Percentiles rank a stretch among this genome's conserved stretches.
These are phyloP conservation scores for Quercus glauca DNA, from an alignment of 306 rosid species.

Conservation along the genomic window DNA sequence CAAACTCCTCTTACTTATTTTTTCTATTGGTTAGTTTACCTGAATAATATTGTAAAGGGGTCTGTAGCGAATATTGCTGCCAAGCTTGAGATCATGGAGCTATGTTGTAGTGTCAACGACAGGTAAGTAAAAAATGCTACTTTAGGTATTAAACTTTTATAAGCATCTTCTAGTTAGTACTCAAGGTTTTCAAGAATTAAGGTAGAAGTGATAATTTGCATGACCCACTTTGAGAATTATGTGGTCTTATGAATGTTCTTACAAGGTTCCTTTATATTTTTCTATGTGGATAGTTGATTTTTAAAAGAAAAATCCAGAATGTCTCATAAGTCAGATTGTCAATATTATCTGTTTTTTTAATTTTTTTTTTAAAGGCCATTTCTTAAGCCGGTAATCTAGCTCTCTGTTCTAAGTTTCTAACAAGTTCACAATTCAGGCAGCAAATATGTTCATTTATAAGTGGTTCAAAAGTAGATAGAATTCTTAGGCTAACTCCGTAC, in stretches of 20 bases:
- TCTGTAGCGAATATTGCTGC: slow-evolving; percentile 93
- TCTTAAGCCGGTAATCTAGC: not conserved
- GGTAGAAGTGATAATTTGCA: not conserved
- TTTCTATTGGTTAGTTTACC: slow-evolving; percentile 49
- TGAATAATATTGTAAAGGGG: slow-evolving; percentile 71
- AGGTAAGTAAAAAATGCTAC: slow-evolving; percentile 45
- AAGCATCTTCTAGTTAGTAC: not conserved
- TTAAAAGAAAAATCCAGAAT: not conserved
- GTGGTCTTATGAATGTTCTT: not conserved
- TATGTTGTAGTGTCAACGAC: slow-evolving; percentile 98
- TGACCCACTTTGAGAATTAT: not conserved
- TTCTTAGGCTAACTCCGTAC: too few species aligned
- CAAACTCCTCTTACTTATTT: not conserved
- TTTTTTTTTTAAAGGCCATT: not conserved
- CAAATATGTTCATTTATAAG: not conserved
- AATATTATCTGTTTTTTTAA: not conserved
- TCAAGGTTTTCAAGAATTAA: not conserved
- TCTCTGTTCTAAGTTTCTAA: not conserved
- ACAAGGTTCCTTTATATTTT: not conserved
- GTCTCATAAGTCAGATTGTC: not conserved
- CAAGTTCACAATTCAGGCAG: not conserved
- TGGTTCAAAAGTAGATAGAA: not conserved
- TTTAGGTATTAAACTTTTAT: slow-evolving; percentile 4
- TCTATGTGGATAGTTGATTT: not conserved
- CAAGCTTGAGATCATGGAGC: slow-evolving; percentile 99